These are phyloP conservation scores for Neurospora sp. DNA, from an alignment of 495 filamentous ascomycete genomes.

Conservation along the genomic window DNA sequence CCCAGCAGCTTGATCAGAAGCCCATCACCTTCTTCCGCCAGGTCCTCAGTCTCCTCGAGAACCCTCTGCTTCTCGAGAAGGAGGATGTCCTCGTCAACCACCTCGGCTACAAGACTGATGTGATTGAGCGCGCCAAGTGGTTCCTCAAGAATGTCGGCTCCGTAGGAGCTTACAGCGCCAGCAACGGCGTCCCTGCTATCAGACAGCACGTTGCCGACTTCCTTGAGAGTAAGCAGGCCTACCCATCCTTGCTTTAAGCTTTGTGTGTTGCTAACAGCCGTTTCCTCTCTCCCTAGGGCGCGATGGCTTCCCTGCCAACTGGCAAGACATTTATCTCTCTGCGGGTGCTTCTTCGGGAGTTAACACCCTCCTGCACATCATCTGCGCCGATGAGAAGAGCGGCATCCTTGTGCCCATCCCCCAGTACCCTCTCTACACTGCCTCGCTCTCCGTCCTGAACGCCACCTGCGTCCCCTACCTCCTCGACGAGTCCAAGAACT, in stretches of 20 bases:
- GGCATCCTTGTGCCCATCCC: slow-evolving; percentile 92
- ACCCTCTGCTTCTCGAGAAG: slow-evolving; percentile 72
- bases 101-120: slow-evolving; percentile 78
- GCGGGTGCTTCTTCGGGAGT: slow-evolving; percentile 90
- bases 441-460: slow-evolving; percentile 77
- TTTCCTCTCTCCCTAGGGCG: slow-evolving; percentile 40
- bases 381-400: slow-evolving; percentile 67
- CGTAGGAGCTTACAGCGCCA: slow-evolving; percentile 93
- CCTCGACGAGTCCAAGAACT: slow-evolving; percentile 72
- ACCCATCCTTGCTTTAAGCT: not conserved
- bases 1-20: slow-evolving; percentile 96
- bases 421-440: slow-evolving; percentile 96
- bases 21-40: slow-evolving; percentile 98
- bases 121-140: slow-evolving; percentile 69
- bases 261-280: not conserved
- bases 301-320: slow-evolving; percentile 76
- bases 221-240: slow-evolving; percentile 56
- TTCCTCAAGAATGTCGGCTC: slow-evolving; percentile 75
- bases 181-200: slow-evolving; percentile 75
- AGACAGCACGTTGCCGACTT: slow-evolving; percentile 84
- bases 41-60: slow-evolving; percentile 87
- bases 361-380: slow-evolving; percentile 80
- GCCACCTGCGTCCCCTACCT: slow-evolving; percentile 86
- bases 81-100: slow-evolving; percentile 56
- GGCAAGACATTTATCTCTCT: slow-evolving; percentile 72